A percentile compares a stretch with the other conserved stretches of the same genome.
These are phyloP conservation scores for Melaleuca alternifolia DNA, from an alignment of 345 rosid genomes.

Conservation along the genomic window DNA sequence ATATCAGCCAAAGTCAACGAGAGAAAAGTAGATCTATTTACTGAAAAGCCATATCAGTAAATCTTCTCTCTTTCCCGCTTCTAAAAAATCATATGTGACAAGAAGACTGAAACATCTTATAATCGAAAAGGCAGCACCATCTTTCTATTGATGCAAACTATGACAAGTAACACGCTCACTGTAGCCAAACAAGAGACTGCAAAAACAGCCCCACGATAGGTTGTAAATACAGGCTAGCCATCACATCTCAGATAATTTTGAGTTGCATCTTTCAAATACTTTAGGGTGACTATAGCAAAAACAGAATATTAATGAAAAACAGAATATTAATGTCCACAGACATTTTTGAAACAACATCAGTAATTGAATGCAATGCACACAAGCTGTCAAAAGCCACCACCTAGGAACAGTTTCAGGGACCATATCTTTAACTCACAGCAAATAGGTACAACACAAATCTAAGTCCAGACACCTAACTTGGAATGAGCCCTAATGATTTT, in stretches of 20 bases:
- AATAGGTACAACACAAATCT: not conserved
- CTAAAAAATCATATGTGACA: not conserved
- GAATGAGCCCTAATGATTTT: not conserved
- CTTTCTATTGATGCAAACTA: not conserved
- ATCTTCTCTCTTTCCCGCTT: not conserved
- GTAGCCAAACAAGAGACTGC: not conserved
- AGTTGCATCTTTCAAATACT: not conserved
- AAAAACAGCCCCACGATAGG: not conserved
- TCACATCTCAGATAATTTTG: not conserved
- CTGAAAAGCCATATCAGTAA: not conserved
- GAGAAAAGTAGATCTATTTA: not conserved
- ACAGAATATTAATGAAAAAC: not conserved
- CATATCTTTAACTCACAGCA: not conserved
- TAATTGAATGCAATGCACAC: not conserved
- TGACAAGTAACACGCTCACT: not conserved
- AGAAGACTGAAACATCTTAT: not conserved
- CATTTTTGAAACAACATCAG: not conserved
- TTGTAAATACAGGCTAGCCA: not conserved
- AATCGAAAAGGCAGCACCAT: not conserved
- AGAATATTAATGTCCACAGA: not conserved
- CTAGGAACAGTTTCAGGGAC: not conserved
- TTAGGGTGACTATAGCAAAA: not conserved
- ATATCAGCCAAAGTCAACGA: not conserved
- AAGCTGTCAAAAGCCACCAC: not conserved
- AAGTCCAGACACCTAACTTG: not conserved